Conservation (phyloP, 1,284 basidiomycete genomes). For the Spongispora temasekensis region DNA sequence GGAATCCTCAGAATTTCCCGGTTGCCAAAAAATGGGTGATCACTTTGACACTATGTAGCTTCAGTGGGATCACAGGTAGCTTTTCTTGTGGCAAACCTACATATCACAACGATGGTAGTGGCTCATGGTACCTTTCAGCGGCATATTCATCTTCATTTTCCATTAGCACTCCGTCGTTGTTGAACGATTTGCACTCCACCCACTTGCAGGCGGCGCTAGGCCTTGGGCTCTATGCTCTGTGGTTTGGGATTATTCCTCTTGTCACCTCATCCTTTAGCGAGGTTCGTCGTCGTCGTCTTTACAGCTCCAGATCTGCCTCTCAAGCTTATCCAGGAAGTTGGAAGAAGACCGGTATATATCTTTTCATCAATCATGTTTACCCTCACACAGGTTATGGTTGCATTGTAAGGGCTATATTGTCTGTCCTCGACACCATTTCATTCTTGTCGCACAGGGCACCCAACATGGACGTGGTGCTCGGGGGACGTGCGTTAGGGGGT, state of each 20-base stretch:
- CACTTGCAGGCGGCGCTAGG: constrained; percentile 39
- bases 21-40: constrained; percentile 29
- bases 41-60: constrained; percentile 23
- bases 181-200: constrained; percentile 40
- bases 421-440: not conserved
- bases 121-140: constrained; percentile 22
- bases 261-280: constrained; percentile 50
- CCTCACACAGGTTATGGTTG: constrained; percentile 40
- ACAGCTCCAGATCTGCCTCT: not conserved
- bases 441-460: constrained; percentile 31
- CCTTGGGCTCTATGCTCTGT: constrained; percentile 43
- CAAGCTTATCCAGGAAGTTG: constrained; percentile 39
- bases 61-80: constrained; percentile 19
- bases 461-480: constrained; percentile 26
- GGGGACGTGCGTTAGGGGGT: constrained; percentile 26
- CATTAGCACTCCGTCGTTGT: constrained; percentile 42
- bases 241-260: constrained; percentile 49
- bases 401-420: constrained; percentile 37
- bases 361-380: constrained; percentile 40
- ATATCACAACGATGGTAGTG: too few species aligned
- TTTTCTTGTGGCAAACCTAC: not conserved
- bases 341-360: constrained; percentile 49
- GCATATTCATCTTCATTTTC: constrained; percentile 42
- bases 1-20: constrained; percentile 27
- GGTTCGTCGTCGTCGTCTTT: constrained; percentile 9